These are phyloP conservation scores for Rubia tinctorum DNA, from an alignment of 305 asterid species.

Conservation along the genomic window DNA sequence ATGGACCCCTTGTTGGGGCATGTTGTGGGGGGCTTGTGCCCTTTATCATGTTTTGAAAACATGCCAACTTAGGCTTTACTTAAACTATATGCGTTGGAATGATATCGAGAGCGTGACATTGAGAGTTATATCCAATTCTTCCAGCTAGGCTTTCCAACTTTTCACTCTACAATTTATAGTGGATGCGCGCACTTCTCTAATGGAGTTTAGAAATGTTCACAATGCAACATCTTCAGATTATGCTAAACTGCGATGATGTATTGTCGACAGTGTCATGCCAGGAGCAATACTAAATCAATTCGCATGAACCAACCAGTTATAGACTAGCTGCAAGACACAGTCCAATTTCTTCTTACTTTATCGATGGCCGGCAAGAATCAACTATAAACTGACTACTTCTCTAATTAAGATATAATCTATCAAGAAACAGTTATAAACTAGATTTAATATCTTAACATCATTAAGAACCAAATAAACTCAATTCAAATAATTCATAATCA, in stretches of 20 bases:
- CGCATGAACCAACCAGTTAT: too few relatives aligned
- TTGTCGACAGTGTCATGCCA: too few relatives aligned
- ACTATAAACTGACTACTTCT: too few relatives aligned
- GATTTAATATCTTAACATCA: too few relatives aligned
- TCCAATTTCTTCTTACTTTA: too few relatives aligned
- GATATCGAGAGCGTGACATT: conserved; percentile 47
- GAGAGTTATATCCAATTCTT: conserved; percentile 16
- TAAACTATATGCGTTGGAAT: conserved; percentile 33
- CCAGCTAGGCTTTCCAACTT: conserved; percentile 1
- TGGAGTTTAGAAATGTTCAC: neutral
- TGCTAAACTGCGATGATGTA: neutral
- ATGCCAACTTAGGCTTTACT: conserved; percentile 22
- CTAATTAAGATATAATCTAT: too few relatives aligned
- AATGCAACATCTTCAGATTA: neutral
- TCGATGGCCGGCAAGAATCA: too few relatives aligned
- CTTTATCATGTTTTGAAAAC: conserved; percentile 21
- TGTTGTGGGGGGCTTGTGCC: conserved; percentile 32
- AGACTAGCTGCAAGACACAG: too few relatives aligned
- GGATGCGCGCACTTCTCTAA: neutral
- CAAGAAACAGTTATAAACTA: too few relatives aligned
- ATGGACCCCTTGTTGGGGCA: conserved; percentile 49
- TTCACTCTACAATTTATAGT: neutral
- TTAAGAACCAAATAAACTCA: too few relatives aligned
- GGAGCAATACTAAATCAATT: too few relatives aligned
- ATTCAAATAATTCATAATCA: too few relatives aligned